These are phyloP conservation scores for Penicillium crystallinum DNA, from an alignment of 495 filamentous ascomycete species.

Conservation along the genomic window DNA sequence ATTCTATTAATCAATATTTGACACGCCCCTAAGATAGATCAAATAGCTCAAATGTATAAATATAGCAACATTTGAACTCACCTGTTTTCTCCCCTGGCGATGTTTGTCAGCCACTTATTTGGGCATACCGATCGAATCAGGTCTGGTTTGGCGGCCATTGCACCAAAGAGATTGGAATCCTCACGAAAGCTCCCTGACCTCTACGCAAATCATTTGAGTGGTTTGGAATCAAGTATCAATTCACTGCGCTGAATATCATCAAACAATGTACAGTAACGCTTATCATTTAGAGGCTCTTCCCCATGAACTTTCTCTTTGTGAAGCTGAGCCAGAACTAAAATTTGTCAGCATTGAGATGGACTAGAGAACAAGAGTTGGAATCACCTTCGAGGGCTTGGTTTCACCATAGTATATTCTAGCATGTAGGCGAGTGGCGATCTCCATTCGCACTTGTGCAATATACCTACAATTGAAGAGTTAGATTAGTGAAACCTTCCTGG, in stretches of 20 bases:
- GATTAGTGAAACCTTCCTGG: conserved; percentile 4
- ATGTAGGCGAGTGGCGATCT: conserved; percentile 75
- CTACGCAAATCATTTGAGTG: conserved; percentile 3
- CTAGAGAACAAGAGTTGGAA: too few relatives aligned
- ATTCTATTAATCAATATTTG: background rate
- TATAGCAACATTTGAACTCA: background rate
- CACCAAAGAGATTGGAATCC: background rate
- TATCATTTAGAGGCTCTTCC: conserved; percentile 66
- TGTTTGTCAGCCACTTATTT: background rate
- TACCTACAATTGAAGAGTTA: conserved; percentile 40
- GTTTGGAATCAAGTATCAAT: conserved; percentile 11
- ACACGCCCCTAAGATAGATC: conserved; percentile 1
- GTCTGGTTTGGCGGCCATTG: background rate
- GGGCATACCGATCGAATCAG: background rate
- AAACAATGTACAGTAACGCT: conserved; percentile 25
- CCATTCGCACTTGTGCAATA: conserved; percentile 86
- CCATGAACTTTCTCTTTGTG: conserved; percentile 98
- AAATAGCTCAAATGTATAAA: conserved; percentile 6
- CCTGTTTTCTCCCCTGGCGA: background rate
- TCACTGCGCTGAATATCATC: conserved; percentile 31
- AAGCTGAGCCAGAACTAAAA: conserved; percentile 93
- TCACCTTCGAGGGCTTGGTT: conserved; percentile 76
- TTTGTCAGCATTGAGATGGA: background rate
- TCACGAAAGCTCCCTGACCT: background rate
- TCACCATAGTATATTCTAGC: conserved; percentile 83